Evolutionary conservation across 768 basidiomycete species (phyloP), one percentile per base, ranked within the genome.

Genomic region (Russula dissimulans): DNA sequence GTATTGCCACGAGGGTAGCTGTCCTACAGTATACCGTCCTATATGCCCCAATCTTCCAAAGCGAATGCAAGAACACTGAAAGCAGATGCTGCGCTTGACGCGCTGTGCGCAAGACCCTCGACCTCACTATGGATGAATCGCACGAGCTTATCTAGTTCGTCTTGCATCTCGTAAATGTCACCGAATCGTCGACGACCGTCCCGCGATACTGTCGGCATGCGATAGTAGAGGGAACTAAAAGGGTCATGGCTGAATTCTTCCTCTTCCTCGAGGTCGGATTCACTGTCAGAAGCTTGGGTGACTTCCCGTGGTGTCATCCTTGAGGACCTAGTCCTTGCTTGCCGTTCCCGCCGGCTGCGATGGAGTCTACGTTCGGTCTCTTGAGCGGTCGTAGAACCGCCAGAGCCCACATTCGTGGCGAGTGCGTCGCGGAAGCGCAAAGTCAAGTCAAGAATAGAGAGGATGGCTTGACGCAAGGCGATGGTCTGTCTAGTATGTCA

Each of bases 21-120:
- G 1, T 39, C 49, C 53, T 69, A 74, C 59, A 66, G 22, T 26
- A 26, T 26, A 18, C 29, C 60, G 1, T 39, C 49, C 53, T 69
- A 74, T 60, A 66, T 63, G 71, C 89, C 87, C 88, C 89, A 91
- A 68, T 89, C 89, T 55, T 91, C 86, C 60, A 92, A 73, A 44
- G 81, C 76, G 69, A 92, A 91, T 10, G 87, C 86, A 53, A 91
- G 73, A 36, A 88, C 77, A 1, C 81, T 85, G 68, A 89, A 91
- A 1, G 84, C 75, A 32, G 83, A 70, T 12, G 84, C 81, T 31
- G 77, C 81, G 54, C 84, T 83, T 17, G 77, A 77, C n/a, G 74
- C 70, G 0, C 85, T 83, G 43, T 80, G 80, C 12, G 85, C 85
- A 26, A 90, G 73, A 65, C 75, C 82, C 69, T 91, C 90, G 7